Conservation (phyloP, 352 stramenopile species). For the Phytophthora pseudosyringae region DNA sequence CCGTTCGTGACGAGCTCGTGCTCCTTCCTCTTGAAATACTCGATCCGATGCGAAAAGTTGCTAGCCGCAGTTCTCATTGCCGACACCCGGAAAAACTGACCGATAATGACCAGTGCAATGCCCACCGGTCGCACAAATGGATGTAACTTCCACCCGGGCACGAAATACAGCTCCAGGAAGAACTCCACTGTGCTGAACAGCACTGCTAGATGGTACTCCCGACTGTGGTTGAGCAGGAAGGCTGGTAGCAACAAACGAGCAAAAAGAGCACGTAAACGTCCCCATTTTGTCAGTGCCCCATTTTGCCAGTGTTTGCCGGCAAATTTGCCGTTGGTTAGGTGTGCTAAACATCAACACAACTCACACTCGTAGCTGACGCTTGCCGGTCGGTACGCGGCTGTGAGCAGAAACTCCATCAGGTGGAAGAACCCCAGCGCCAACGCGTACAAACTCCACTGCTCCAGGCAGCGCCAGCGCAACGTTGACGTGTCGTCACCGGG, state of each 20-base stretch:
- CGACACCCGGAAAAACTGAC: slow-evolving; percentile 89
- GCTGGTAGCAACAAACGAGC: slow-evolving; percentile 52
- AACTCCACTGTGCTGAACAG: slow-evolving; percentile 91
- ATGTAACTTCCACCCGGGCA: slow-evolving; percentile 77
- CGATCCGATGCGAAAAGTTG: slow-evolving; percentile 97
- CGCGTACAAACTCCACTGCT: slow-evolving; percentile 79
- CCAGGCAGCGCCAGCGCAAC: slow-evolving; percentile 55
- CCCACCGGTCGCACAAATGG: slow-evolving; percentile 61
- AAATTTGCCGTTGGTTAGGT: slow-evolving; percentile 15
- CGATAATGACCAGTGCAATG: slow-evolving; percentile 75
- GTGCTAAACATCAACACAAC: slow-evolving; percentile 15
- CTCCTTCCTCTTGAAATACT: slow-evolving; percentile 92
- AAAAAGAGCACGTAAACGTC: slow-evolving; percentile 10
- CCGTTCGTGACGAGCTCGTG: slow-evolving; percentile 94
- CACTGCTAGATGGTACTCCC: slow-evolving; percentile 89
- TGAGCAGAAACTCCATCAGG: slow-evolving; percentile 85
- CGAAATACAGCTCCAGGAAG: slow-evolving; percentile 88
- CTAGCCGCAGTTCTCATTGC: slow-evolving; percentile 94
- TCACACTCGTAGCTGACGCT: slow-evolving; percentile 87
- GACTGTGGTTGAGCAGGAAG: slow-evolving; percentile 92
- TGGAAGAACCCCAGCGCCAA: slow-evolving; percentile 86
- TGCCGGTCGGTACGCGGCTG: slow-evolving; percentile 76
- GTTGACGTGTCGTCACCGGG: slow-evolving; percentile 15
- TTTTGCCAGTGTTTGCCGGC: slow-evolving; percentile 2
- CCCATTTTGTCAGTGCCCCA: neutral